These are phyloP conservation scores for Lactarius evosmus DNA, from an alignment of 768 basidiomycete species.

Conservation along the genomic window DNA sequence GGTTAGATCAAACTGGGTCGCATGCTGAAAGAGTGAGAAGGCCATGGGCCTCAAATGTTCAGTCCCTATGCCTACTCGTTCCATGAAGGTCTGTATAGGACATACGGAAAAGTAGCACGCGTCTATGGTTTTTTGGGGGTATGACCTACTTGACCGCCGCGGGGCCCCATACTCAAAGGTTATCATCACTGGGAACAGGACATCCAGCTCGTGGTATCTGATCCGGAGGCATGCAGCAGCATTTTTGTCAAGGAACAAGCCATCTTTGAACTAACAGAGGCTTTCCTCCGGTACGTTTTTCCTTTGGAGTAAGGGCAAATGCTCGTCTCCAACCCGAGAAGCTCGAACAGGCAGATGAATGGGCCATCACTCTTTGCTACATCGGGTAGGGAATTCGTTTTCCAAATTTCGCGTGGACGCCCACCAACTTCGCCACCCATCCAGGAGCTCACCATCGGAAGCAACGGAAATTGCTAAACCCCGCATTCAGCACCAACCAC, in stretches of 20 bases:
- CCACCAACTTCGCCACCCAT: background rate
- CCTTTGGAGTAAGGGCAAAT: too few relatives aligned
- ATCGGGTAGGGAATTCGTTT: background rate
- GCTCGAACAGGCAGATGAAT: background rate
- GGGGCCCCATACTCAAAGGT: too few relatives aligned
- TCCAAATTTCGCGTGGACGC: background rate
- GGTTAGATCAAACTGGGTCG: background rate
- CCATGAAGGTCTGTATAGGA: background rate
- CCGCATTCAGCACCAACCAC: conserved; percentile 28
- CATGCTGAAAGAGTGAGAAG: background rate
- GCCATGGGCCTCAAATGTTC: background rate
- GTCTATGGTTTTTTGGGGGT: conserved; percentile 10
- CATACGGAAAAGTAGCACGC: background rate
- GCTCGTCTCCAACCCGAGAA: background rate
- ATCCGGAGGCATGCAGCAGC: conserved; percentile 10
- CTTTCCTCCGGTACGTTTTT: background rate
- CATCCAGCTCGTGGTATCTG: conserved; percentile 9
- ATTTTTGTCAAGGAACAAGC: conserved; percentile 8
- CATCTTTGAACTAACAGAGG: background rate
- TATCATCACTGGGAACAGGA: background rate
- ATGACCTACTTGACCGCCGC: background rate
- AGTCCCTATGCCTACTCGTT: background rate
- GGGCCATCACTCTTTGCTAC: conserved; percentile 12
- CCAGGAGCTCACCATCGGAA: conserved; percentile 8
- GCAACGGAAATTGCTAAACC: conserved; percentile 18